Conservation (phyloP, 1,284 basidiomycete species). For the Trichosporon asahii region DNA sequence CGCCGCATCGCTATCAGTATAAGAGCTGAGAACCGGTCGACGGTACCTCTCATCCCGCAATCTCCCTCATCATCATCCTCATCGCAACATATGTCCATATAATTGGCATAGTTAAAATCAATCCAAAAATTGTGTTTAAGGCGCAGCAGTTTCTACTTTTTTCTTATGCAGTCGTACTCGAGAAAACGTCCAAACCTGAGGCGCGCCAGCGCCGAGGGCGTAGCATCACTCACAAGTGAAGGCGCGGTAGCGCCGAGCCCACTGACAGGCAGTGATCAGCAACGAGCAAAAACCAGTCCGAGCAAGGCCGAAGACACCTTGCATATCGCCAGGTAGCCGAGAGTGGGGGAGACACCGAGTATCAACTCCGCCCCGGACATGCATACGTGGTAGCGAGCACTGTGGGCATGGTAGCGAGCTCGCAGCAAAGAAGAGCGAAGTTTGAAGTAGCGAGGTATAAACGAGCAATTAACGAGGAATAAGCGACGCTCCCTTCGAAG, state of each 20-base stretch:
- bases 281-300: no score
- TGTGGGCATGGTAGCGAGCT: no score
- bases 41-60: not conserved
- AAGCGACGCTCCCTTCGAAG: no score
- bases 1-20: not conserved
- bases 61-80: not conserved
- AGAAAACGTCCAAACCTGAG: not conserved
- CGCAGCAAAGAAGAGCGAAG: not conserved
- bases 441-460: no score
- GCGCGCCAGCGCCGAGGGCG: not conserved
- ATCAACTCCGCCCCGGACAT: no score
- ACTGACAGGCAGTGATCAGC: no score
- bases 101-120: slow-evolving; percentile 5
- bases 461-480: no score
- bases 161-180: not conserved
- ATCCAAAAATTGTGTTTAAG: slow-evolving; percentile 2
- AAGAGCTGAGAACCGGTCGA: not conserved
- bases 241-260: no score
- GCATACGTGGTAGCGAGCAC: not conserved
- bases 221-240: no score
- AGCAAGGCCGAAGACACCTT: no score
- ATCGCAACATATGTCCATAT: slow-evolving; percentile 1
- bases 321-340: no score
- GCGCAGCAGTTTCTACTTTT: not conserved
- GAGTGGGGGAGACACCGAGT: no score